Percentiles rank a stretch among this genome's conserved stretches.
Conservation (phyloP, 2,329 filamentous ascomycete species). For the Penicillium psychrosexuale region DNA sequence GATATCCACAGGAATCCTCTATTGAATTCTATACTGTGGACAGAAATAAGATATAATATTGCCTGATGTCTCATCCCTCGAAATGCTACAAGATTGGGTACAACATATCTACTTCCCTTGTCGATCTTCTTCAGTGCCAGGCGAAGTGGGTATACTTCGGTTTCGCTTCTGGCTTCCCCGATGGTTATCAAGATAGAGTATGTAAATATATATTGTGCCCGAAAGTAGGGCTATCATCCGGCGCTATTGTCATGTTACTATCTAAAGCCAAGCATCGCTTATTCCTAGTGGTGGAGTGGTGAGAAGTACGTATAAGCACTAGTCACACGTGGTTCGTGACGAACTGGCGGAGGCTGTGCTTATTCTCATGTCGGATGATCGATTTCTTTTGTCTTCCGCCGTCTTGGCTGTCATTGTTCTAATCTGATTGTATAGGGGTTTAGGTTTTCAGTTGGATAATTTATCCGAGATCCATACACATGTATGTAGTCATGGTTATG, state of each 20-base stretch:
- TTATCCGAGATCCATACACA: not conserved
- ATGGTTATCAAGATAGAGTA: not conserved
- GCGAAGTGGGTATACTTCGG: not conserved
- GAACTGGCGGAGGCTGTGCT: constrained; percentile 5
- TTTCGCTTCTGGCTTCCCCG: not conserved
- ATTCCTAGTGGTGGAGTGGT: not conserved
- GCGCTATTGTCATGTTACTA: not conserved
- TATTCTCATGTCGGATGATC: not conserved
- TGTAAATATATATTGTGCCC: not conserved
- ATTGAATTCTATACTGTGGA: not conserved
- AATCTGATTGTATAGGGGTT: not conserved
- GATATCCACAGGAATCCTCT: not conserved
- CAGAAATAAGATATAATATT: not conserved
- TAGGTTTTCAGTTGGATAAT: not conserved
- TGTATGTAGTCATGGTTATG: not conserved
- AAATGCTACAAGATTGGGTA: not conserved
- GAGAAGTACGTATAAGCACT: constrained; percentile 1
- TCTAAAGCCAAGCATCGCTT: not conserved
- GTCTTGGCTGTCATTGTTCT: not conserved
- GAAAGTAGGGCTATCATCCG: not conserved
- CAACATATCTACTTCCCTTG: not conserved
- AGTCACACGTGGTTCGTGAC: constrained; percentile 8
- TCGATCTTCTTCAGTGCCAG: constrained; percentile 7
- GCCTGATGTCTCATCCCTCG: not conserved
- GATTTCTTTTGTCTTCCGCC: not conserved